A percentile compares a stretch with the other conserved stretches of the same genome.
Conservation (phyloP, 805 yeast genomes). For the Teunomyces stri region DNA sequence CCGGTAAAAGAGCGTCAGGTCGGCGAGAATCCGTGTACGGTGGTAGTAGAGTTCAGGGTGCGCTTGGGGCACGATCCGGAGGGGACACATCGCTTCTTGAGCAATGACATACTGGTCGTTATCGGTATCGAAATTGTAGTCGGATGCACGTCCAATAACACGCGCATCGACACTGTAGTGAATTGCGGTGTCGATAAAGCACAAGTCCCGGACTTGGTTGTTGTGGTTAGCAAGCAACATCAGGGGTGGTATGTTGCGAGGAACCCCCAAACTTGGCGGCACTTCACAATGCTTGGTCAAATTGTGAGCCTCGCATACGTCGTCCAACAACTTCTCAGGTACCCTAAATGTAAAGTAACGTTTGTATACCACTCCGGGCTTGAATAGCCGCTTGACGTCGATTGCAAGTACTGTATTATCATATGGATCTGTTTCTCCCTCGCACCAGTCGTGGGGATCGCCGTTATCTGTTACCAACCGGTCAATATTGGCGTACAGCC, state of each 20-base stretch:
- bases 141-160: constrained; percentile 39
- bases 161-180: constrained; percentile 39
- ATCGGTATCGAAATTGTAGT: constrained; percentile 22
- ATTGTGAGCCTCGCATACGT: constrained; percentile 35
- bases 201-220: constrained; percentile 28
- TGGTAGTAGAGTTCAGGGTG: constrained; percentile 19
- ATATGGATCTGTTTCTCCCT: constrained; percentile 42
- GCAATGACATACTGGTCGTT: constrained; percentile 38
- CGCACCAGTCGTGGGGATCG: constrained; percentile 40
- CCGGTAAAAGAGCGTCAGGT: constrained; percentile 24
- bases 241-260: constrained; percentile 26
- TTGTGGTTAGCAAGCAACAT: constrained; percentile 22
- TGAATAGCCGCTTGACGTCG: constrained; percentile 34
- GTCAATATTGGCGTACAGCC: constrained; percentile 45
- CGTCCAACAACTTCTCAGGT: constrained; percentile 42
- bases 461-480: constrained; percentile 30
- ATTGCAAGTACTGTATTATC: constrained; percentile 36
- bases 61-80: constrained; percentile 35
- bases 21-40: constrained; percentile 15
- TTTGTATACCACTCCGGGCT: constrained; percentile 39
- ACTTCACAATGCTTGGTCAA: constrained; percentile 33
- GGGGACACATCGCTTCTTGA: constrained; percentile 28
- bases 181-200: constrained; percentile 34
- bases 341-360: constrained; percentile 40
- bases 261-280: constrained; percentile 37